Conservation (phyloP, 306 rosid species). For the Psophocarpus tetragonolobus region DNA sequence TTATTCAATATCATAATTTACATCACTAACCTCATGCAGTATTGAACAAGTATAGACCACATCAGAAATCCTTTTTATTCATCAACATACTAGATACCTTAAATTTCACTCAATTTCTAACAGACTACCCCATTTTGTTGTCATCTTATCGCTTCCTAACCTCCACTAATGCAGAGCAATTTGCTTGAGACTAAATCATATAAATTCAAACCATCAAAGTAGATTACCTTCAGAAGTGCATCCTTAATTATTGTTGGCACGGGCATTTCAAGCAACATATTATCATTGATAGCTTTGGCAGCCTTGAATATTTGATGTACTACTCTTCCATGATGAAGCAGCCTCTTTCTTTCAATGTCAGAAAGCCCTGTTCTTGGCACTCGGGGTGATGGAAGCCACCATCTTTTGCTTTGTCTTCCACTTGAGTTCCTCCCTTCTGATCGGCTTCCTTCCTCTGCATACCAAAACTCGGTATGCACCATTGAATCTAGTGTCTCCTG, state of each 20-base stretch:
- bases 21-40: background rate
- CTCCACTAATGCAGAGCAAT: background rate
- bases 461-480: slow-evolving; percentile 84
- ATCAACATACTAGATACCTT: background rate
- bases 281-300: slow-evolving; percentile 73
- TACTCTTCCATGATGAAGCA: slow-evolving; percentile 66
- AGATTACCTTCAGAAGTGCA: slow-evolving; percentile 71
- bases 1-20: background rate
- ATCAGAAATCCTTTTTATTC: background rate
- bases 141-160: background rate
- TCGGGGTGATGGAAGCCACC: slow-evolving; percentile 88
- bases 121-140: background rate
- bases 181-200: slow-evolving; percentile 13
- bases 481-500: slow-evolving; percentile 84
- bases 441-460: slow-evolving; percentile 75
- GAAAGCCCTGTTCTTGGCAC: slow-evolving; percentile 78
- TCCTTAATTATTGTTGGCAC: slow-evolving; percentile 66
- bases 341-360: slow-evolving; percentile 54
- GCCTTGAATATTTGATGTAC: slow-evolving; percentile 88
- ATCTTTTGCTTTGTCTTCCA: slow-evolving; percentile 58
- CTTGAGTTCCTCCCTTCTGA: slow-evolving; percentile 65
- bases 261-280: slow-evolving; percentile 74
- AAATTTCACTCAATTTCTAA: background rate
- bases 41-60: background rate
- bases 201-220: background rate